A percentile compares a stretch with the other conserved stretches of the same genome.
These are phyloP conservation scores for Linanthus parryae DNA, from an alignment of 148 eudicot species.

Conservation along the genomic window DNA sequence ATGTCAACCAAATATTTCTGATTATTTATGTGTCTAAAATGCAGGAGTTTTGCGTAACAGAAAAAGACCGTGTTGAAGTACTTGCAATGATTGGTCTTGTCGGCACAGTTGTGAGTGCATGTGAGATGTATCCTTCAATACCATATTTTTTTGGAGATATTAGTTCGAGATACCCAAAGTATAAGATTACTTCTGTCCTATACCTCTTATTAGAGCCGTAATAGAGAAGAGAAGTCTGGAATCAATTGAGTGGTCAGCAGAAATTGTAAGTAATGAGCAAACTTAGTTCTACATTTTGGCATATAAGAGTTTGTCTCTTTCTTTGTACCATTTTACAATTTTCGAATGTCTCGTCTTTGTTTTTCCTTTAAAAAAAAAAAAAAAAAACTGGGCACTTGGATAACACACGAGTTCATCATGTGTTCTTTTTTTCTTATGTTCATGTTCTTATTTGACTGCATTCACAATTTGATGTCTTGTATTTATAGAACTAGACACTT, in stretches of 20 bases:
- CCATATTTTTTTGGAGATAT: not conserved
- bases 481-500: no score
- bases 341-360: not conserved
- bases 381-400: no score
- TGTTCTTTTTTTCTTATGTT: no score
- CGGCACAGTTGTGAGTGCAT: constrained; percentile 51
- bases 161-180: not conserved
- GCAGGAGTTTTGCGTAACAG: constrained; percentile 78
- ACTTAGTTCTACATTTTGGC: not conserved
- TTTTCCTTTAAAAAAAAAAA: not conserved
- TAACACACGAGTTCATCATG: no score
- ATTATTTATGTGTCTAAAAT: not conserved
- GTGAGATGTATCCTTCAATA: constrained; percentile 67
- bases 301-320: no score
- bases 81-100: constrained; percentile 64
- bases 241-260: constrained; percentile 60
- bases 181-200: constrained; percentile 7
- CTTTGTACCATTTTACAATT: no score
- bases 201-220: constrained; percentile 36
- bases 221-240: constrained; percentile 51
- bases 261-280: constrained; percentile 42
- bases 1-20: no score
- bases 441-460: no score
- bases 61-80: constrained; percentile 60
- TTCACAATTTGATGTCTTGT: no score